Evolutionary conservation across 306 rosid genomes (phyloP).

Genomic region (Pachyrhizus erosus): DNA sequence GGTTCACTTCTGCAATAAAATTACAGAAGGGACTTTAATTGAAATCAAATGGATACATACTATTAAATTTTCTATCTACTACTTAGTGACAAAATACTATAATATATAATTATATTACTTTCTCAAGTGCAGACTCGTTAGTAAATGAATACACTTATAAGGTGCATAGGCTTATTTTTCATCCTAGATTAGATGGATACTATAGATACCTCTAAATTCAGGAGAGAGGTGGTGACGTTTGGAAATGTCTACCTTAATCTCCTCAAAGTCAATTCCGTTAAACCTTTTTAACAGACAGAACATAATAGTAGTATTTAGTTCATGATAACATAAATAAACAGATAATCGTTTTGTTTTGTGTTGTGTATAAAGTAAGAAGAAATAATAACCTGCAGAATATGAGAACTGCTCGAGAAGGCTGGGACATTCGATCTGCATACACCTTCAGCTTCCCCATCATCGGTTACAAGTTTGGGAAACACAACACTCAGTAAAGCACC

Average conservation of each 20-base stretch:
- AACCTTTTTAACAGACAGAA: constrained; percentile 46
- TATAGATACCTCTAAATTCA: constrained; percentile 62
- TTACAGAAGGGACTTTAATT: neutral
- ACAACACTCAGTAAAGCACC: neutral
- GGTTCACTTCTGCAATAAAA: constrained; percentile 70
- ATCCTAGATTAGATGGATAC: neutral
- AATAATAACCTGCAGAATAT: constrained; percentile 77
- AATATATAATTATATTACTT: neutral
- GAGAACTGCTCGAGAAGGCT: constrained; percentile 84
- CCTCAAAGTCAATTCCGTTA: constrained; percentile 71
- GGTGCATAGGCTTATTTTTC: neutral
- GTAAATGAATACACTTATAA: neutral
- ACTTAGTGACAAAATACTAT: neutral
- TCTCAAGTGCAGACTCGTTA: neutral
- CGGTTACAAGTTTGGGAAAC: neutral
- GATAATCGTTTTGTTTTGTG: neutral
- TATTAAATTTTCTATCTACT: neutral
- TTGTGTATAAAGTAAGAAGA: neutral
- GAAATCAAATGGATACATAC: neutral
- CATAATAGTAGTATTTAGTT: neutral
- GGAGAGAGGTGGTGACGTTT: constrained; percentile 67
- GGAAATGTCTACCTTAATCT: constrained; percentile 63
- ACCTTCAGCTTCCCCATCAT: constrained; percentile 65
- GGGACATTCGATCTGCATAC: constrained; percentile 80
- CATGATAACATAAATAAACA: neutral